A percentile compares a stretch with the other conserved stretches of the same genome.
These are phyloP conservation scores for Botrytis fabae DNA, from an alignment of 2,329 filamentous ascomycete genomes.

Conservation along the genomic window DNA sequence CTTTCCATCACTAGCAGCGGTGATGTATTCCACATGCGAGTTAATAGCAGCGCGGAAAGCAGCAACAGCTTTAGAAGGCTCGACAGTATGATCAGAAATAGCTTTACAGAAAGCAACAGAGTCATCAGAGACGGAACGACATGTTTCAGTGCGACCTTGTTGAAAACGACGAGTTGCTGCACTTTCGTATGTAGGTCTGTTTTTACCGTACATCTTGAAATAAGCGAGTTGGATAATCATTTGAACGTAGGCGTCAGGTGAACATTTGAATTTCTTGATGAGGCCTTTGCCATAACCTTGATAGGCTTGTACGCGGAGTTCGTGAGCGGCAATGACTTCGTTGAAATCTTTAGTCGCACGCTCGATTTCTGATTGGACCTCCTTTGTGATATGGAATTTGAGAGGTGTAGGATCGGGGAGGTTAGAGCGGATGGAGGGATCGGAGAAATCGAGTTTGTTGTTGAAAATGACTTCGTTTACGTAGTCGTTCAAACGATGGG, in stretches of 20 bases:
- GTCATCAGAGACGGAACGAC: conserved; percentile 87
- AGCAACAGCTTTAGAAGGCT: conserved; percentile 65
- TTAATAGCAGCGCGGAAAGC: conserved; percentile 81
- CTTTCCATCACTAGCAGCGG: conserved; percentile 83
- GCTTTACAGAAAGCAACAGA: conserved; percentile 86
- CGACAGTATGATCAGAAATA: conserved; percentile 69
- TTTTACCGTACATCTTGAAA: conserved; percentile 98
- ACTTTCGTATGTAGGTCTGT: conserved; percentile 95
- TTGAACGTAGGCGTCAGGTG: conserved; percentile 95
- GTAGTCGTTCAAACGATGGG: conserved; percentile 94
- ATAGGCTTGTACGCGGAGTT: conserved; percentile 91
- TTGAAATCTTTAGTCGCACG: conserved; percentile 77
- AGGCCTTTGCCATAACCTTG: conserved; percentile 97
- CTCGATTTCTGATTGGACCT: conserved; percentile 75
- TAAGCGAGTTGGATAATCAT: conserved; percentile 99
- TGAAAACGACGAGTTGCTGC: conserved; percentile 94
- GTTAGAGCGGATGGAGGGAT: conserved; percentile 74
- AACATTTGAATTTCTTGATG: conserved; percentile 99
- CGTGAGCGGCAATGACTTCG: conserved; percentile 79
- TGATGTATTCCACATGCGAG: conserved; percentile 87
- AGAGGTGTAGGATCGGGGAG: conserved; percentile 78
- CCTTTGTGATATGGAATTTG: conserved; percentile 73
- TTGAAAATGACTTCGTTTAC: conserved; percentile 88
- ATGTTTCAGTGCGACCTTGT: conserved; percentile 93
- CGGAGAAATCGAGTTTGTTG: conserved; percentile 89